Percentiles rank a stretch among this genome's conserved stretches.
Conservation (phyloP, 139 green algal genomes). For the Tetradesmus obliquus region DNA sequence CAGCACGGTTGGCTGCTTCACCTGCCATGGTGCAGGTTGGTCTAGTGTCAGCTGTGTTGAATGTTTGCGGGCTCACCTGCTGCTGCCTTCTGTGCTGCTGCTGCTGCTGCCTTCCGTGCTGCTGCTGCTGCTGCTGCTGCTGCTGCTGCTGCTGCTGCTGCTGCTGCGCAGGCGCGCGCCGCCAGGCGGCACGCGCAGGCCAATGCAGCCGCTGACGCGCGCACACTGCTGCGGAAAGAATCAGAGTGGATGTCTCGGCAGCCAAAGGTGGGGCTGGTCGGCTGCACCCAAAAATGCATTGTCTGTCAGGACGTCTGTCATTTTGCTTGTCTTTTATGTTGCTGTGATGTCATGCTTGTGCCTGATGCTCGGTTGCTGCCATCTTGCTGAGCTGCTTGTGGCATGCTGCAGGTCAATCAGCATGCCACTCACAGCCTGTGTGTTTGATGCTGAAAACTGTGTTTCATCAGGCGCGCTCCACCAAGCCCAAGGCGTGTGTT, state of each 20-base stretch:
- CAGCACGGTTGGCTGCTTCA: too few relatives aligned
- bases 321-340: background rate
- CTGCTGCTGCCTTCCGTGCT: background rate
- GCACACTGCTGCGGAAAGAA: conserved; percentile 76
- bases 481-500: too few relatives aligned
- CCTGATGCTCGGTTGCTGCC: background rate
- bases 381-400: background rate
- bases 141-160: background rate
- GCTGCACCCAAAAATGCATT: background rate
- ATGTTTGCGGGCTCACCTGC: too few relatives aligned
- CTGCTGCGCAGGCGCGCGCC: conserved; percentile 51
- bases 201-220: conserved; percentile 66
- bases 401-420: background rate
- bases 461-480: too few relatives aligned
- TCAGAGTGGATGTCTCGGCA: conserved; percentile 86
- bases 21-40: too few relatives aligned
- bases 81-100: background rate
- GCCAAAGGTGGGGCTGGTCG: conserved; percentile 71
- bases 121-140: background rate
- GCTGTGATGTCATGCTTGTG: background rate
- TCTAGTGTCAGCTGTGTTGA: too few relatives aligned
- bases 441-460: too few relatives aligned
- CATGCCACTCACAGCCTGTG: background rate
- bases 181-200: conserved; percentile 68
- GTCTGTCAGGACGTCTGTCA: background rate